phyloP scores from a whole-genome alignment of 257 asterid species.

The Nicotiana tabacum region DNA sequence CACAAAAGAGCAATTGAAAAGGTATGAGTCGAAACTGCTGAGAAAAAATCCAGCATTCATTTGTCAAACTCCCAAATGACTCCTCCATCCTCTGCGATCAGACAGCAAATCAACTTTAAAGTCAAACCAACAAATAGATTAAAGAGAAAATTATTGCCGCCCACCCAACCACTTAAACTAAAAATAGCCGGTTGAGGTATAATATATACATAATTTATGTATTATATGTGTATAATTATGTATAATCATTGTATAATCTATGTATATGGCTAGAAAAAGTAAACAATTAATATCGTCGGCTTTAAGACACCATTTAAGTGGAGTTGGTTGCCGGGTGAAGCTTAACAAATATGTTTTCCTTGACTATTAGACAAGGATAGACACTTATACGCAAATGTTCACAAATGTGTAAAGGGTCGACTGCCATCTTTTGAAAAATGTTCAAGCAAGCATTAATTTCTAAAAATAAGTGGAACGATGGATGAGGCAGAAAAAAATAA shows the following conservation, averaged over 20 bases:
- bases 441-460: not conserved
- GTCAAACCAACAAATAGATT: not conserved
- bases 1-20: not conserved
- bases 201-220: too few species aligned
- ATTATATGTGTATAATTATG: too few species aligned
- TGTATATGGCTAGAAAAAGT: too few species aligned
- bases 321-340: not conserved
- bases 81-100: slow-evolving; percentile 64
- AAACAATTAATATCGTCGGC: too few species aligned
- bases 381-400: not conserved
- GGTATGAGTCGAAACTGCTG: not conserved
- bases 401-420: not conserved
- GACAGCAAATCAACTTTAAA: not conserved
- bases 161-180: too few species aligned
- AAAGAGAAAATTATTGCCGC: not conserved
- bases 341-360: not conserved
- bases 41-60: slow-evolving; percentile 3
- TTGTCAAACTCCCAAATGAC: slow-evolving; percentile 82
- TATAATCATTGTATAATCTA: too few species aligned
- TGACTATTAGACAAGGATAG: not conserved
- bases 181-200: too few species aligned
- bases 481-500: not conserved
- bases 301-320: not conserved
- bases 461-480: not conserved
- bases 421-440: not conserved